A percentile compares a stretch with the other conserved stretches of the same genome.
phyloP scores from a whole-genome alignment of 2,329 filamentous ascomycete genomes.

The Chaetomiaceae sp. region DNA sequence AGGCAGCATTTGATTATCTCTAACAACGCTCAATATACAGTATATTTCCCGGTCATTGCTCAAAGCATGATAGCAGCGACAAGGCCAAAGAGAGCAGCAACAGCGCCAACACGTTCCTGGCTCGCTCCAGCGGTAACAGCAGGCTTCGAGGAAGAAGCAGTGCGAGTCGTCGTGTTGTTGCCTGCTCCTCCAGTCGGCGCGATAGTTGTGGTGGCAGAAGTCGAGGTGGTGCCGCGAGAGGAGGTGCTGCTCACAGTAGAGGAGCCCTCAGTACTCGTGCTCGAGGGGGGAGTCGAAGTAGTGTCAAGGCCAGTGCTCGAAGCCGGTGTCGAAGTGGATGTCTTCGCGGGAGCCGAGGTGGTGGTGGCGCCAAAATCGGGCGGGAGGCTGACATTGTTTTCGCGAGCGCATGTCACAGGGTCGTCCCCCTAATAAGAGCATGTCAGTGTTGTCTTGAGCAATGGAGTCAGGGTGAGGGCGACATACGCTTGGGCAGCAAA shows the following conservation, averaged over 20 bases:
- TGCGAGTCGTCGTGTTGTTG: too few relatives aligned
- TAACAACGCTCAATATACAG: too few relatives aligned
- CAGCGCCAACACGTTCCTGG: not conserved
- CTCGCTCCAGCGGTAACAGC: too few relatives aligned
- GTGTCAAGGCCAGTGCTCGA: not conserved
- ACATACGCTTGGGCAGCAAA: slow-evolving; percentile 12
- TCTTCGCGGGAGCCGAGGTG: not conserved
- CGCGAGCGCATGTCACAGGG: slow-evolving; percentile 4
- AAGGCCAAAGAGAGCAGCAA: not conserved
- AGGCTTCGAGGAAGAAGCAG: too few relatives aligned
- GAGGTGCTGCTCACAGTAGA: not conserved
- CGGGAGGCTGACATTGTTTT: slow-evolving; percentile 11
- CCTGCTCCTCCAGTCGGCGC: not conserved
- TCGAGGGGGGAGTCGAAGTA: not conserved
- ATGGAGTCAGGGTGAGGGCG: not conserved
- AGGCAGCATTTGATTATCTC: too few relatives aligned
- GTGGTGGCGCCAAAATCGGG: slow-evolving; percentile 5
- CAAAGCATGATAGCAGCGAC: not conserved
- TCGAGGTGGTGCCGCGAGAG: too few relatives aligned
- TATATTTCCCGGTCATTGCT: too few relatives aligned
- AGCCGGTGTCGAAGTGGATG: not conserved
- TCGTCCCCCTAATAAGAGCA: slow-evolving; percentile 5
- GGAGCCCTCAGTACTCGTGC: too few relatives aligned
- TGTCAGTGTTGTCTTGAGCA: not conserved
- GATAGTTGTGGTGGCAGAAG: not conserved